Conservation (phyloP, 2,329 filamentous ascomycete genomes). For the Verticillium zaregamsianum region DNA sequence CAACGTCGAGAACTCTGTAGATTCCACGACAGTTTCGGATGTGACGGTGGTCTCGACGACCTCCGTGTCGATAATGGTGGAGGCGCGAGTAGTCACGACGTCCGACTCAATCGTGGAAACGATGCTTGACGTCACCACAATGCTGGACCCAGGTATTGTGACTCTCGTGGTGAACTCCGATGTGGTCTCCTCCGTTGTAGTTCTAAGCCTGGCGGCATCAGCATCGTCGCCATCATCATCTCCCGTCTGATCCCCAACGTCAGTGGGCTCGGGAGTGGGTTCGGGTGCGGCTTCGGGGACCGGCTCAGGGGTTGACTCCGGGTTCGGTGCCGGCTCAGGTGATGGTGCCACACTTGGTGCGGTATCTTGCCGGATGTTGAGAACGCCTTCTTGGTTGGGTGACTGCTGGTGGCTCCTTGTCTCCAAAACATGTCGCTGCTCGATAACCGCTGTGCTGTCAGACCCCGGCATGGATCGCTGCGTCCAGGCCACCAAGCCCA, state of each 20-base stretch:
- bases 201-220: background rate
- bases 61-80: background rate
- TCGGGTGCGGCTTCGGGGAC: background rate
- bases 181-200: background rate
- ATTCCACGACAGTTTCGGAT: background rate
- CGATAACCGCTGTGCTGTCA: conserved; percentile 20
- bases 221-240: background rate
- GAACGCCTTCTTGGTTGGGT: background rate
- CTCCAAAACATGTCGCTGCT: conserved; percentile 2
- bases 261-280: background rate
- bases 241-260: background rate
- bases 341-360: background rate
- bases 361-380: conserved; percentile 6
- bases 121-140: conserved; percentile 2
- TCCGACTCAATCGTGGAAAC: background rate
- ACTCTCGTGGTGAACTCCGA: background rate
- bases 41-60: conserved; percentile 1
- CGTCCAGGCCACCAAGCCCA: conserved; percentile 22
- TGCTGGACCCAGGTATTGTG: background rate
- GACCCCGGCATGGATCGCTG: conserved; percentile 24
- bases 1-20: background rate
- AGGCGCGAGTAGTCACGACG: background rate
- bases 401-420: background rate
- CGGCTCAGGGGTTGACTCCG: background rate
- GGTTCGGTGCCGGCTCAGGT: background rate